Evolutionary conservation across 768 basidiomycete species (phyloP).

Genomic region (Cystobasidium tubakii): DNA sequence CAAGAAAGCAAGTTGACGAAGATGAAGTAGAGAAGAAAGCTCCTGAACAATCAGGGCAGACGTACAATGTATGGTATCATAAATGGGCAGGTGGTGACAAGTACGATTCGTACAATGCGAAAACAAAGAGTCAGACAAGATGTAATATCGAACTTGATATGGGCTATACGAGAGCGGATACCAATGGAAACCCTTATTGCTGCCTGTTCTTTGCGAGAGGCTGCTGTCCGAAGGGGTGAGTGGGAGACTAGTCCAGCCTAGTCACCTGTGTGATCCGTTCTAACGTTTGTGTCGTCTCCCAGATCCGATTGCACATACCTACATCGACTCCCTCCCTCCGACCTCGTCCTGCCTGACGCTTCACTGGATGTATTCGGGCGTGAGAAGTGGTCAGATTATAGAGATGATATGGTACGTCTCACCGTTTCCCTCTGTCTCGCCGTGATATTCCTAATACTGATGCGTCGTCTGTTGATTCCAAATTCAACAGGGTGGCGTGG

Average conservation of each 20-base stretch:
- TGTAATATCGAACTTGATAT: slow-evolving; percentile 81
- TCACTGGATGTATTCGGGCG: slow-evolving; percentile 95
- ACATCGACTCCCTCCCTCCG: slow-evolving; percentile 73
- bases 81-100: slow-evolving; percentile 99
- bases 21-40: slow-evolving; percentile 41
- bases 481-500: slow-evolving; percentile 74
- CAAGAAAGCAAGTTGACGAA: slow-evolving; percentile 44
- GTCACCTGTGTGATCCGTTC: background rate
- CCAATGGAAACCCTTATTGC: slow-evolving; percentile 81
- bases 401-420: slow-evolving; percentile 74
- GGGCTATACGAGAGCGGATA: slow-evolving; percentile 91
- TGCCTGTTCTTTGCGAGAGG: slow-evolving; percentile 95
- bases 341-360: slow-evolving; percentile 67
- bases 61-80: slow-evolving; percentile 83
- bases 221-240: slow-evolving; percentile 84
- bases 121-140: slow-evolving; percentile 87
- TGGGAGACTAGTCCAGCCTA: too few species aligned
- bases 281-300: background rate
- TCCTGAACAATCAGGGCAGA: slow-evolving; percentile 40
- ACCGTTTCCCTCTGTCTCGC: background rate
- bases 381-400: slow-evolving; percentile 93
- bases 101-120: slow-evolving; percentile 92
- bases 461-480: too few species aligned
- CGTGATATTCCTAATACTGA: too few species aligned
- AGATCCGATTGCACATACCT: slow-evolving; percentile 82